These are phyloP conservation scores for Codiaeum variegatum DNA, from an alignment of 441 rosid species.

Conservation along the genomic window DNA sequence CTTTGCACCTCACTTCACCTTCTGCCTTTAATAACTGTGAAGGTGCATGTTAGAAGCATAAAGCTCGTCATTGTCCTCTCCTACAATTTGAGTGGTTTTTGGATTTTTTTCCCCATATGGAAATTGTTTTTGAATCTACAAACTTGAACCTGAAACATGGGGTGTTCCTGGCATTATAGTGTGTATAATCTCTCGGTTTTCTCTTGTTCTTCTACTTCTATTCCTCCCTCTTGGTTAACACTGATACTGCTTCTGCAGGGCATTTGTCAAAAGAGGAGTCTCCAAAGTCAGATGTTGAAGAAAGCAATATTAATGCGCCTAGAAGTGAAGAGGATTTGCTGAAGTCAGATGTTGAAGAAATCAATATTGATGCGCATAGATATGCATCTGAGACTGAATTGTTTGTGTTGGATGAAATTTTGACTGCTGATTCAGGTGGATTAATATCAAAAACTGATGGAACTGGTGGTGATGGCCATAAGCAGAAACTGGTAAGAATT, in stretches of 20 bases:
- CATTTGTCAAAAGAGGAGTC: conserved; percentile 49
- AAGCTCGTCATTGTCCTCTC: neutral
- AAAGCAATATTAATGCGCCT: conserved; percentile 25
- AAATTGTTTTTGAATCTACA: neutral
- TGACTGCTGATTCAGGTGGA: conserved; percentile 51
- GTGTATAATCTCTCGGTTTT: conserved; percentile 5
- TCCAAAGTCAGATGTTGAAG: conserved; percentile 37
- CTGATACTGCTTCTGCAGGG: conserved; percentile 30
- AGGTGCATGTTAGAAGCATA: neutral
- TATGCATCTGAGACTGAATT: conserved; percentile 37
- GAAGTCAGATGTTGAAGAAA: conserved; percentile 37
- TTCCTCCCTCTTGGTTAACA: conserved; percentile 1
- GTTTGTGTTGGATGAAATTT: conserved; percentile 74
- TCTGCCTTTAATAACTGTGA: no score
- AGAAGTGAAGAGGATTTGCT: conserved; percentile 41
- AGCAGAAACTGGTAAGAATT: conserved; percentile 50
- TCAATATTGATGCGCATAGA: conserved; percentile 28
- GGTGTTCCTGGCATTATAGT: neutral
- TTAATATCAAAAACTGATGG: conserved; percentile 34
- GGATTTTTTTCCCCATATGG: neutral
- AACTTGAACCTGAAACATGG: neutral
- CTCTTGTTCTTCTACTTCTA: conserved; percentile 11
- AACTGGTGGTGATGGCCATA: conserved; percentile 31
- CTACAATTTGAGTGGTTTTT: neutral
- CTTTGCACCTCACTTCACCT: no score